Evolutionary conservation across 805 yeast genomes (phyloP).

Genomic region (Citeromyces matritensis): DNA sequence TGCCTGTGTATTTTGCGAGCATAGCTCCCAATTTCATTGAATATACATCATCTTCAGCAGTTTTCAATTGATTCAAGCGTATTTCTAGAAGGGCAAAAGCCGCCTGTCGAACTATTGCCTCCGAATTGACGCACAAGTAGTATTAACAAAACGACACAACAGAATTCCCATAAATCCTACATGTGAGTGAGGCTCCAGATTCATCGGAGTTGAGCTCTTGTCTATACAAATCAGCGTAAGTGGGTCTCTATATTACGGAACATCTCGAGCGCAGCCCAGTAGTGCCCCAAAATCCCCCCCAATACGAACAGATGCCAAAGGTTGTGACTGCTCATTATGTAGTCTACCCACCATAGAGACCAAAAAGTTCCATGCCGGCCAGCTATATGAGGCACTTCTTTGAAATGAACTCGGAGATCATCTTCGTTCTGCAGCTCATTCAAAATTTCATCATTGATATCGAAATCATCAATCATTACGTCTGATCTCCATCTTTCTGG

Average conservation of each 20-base stretch:
- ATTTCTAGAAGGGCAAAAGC: too few species aligned
- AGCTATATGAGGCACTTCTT: slow-evolving; percentile 20
- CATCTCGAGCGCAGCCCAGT: slow-evolving; percentile 63
- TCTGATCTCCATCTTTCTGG: slow-evolving; percentile 85
- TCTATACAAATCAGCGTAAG: too few species aligned
- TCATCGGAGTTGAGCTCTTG: too few species aligned
- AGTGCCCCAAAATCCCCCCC: slow-evolving; percentile 83
- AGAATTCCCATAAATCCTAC: neutral
- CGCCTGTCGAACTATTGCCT: too few species aligned
- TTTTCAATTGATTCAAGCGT: too few species aligned
- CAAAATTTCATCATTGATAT: slow-evolving; percentile 16
- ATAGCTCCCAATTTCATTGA: neutral
- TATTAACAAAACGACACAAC: neutral
- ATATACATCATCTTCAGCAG: neutral
- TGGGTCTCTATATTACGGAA: slow-evolving; percentile 17
- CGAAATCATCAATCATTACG: slow-evolving; percentile 32
- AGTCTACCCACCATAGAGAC: slow-evolving; percentile 79
- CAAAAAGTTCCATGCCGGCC: slow-evolving; percentile 17
- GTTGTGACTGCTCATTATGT: slow-evolving; percentile 66
- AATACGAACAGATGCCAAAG: slow-evolving; percentile 91
- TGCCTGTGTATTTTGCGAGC: neutral
- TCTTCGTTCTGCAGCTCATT: slow-evolving; percentile 11
- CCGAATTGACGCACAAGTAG: too few species aligned
- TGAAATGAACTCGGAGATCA: slow-evolving; percentile 21
- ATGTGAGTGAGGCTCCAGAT: neutral